phyloP scores from a whole-genome alignment of 2,329 filamentous ascomycete species.

The Claviceps citrina region DNA sequence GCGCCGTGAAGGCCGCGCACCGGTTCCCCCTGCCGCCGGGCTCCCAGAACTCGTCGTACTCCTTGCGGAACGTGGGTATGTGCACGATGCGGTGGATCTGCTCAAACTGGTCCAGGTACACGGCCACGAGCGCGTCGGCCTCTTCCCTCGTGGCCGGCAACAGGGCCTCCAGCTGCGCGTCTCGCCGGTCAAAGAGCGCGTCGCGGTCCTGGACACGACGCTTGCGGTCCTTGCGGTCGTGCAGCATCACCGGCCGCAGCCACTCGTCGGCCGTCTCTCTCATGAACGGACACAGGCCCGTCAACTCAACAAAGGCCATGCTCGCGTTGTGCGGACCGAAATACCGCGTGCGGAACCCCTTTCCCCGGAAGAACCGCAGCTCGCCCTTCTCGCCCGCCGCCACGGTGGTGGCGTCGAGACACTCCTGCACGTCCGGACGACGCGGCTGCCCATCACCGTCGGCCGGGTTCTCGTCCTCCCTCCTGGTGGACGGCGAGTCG shows the following conservation, averaged over 20 bases:
- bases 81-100: slow-evolving; percentile 43
- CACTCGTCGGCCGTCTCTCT: slow-evolving; percentile 46
- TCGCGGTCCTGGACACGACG: slow-evolving; percentile 38
- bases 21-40: slow-evolving; percentile 23
- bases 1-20: slow-evolving; percentile 38
- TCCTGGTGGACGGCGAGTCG: slow-evolving; percentile 30
- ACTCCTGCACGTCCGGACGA: slow-evolving; percentile 23
- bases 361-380: slow-evolving; percentile 41
- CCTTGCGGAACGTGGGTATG: slow-evolving; percentile 40
- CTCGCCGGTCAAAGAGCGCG: slow-evolving; percentile 30
- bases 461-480: slow-evolving; percentile 12
- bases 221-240: slow-evolving; percentile 39
- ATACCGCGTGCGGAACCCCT: slow-evolving; percentile 44
- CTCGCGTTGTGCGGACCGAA: slow-evolving; percentile 45
- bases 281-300: slow-evolving; percentile 45
- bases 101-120: slow-evolving; percentile 40
- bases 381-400: slow-evolving; percentile 32
- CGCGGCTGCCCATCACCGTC: slow-evolving; percentile 20
- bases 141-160: slow-evolving; percentile 30
- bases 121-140: slow-evolving; percentile 31
- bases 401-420: slow-evolving; percentile 25
- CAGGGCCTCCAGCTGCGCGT: slow-evolving; percentile 34
- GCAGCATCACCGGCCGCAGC: slow-evolving; percentile 41
- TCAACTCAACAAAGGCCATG: slow-evolving; percentile 43
- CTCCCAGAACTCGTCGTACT: slow-evolving; percentile 41